Evolutionary conservation across 805 yeast species (phyloP).

Genomic region (Candida takata): DNA sequence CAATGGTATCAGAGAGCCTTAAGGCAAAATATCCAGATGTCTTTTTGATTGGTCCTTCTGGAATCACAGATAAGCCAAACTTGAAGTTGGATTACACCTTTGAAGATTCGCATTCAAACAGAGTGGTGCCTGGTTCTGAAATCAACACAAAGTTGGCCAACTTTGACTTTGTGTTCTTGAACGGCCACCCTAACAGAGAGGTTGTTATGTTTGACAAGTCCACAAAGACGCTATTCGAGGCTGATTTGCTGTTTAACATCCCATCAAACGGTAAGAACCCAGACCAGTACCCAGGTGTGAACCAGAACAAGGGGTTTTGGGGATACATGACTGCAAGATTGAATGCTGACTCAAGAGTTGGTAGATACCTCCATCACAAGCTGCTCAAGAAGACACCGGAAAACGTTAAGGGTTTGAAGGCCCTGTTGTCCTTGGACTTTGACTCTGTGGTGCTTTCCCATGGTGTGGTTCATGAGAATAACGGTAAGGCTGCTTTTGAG

Average conservation of each 20-base stretch:
- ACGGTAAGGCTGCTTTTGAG: slow-evolving; percentile 22
- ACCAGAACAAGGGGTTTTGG: slow-evolving; percentile 40
- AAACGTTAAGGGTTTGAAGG: slow-evolving; percentile 12
- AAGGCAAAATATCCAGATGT: slow-evolving; percentile 42
- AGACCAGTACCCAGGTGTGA: slow-evolving; percentile 37
- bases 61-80: slow-evolving; percentile 29
- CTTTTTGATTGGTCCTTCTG: slow-evolving; percentile 46
- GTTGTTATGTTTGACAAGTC: slow-evolving; percentile 41
- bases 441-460: slow-evolving; percentile 50
- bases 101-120: slow-evolving; percentile 28
- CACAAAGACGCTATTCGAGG: slow-evolving; percentile 46
- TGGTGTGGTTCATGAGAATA: slow-evolving; percentile 46
- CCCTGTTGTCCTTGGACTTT: slow-evolving; percentile 34
- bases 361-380: slow-evolving; percentile 25
- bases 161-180: slow-evolving; percentile 51
- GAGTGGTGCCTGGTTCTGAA: slow-evolving; percentile 25
- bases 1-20: slow-evolving; percentile 52
- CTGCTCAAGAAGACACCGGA: slow-evolving; percentile 15
- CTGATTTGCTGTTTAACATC: slow-evolving; percentile 55
- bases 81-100: slow-evolving; percentile 35
- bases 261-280: slow-evolving; percentile 43
- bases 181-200: slow-evolving; percentile 53
- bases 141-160: slow-evolving; percentile 36
- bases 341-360: slow-evolving; percentile 35
- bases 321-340: slow-evolving; percentile 31